A percentile compares a stretch with the other conserved stretches of the same genome.
Evolutionary conservation across 1,284 basidiomycete species (phyloP).

Genomic region (Boletus albobrunnescens): DNA sequence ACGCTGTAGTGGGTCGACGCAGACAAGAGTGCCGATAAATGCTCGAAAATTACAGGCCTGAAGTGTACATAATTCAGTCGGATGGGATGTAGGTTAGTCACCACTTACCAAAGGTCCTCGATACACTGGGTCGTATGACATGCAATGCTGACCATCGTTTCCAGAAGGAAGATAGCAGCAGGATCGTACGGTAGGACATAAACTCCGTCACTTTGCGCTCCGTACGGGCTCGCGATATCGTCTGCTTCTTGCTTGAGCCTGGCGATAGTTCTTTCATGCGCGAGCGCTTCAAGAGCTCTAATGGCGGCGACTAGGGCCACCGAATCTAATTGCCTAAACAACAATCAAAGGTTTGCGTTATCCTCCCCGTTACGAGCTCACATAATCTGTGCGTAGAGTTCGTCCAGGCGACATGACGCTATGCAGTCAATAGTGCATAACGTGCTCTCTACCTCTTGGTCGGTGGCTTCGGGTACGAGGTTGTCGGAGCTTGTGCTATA

Average conservation of each 20-base stretch:
- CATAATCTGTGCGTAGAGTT: conserved; percentile 91
- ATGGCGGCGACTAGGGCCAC: conserved; percentile 81
- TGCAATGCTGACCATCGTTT: conserved; percentile 88
- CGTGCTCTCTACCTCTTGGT: conserved; percentile 90
- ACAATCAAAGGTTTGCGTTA: conserved; percentile 12
- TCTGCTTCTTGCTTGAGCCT: conserved; percentile 66
- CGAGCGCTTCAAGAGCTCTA: conserved; percentile 83
- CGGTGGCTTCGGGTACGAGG: conserved; percentile 76
- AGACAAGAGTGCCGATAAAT: conserved; percentile 78
- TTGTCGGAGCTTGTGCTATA: conserved; percentile 73
- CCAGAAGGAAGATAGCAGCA: conserved; percentile 88
- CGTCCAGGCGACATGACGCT: conserved; percentile 88
- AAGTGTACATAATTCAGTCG: conserved; percentile 1
- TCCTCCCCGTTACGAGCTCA: conserved; percentile 39
- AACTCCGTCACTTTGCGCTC: conserved; percentile 39
- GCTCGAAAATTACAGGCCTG: conserved; percentile 91
- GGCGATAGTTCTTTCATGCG: conserved; percentile 80
- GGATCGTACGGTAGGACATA: conserved; percentile 85
- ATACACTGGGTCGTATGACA: conserved; percentile 74
- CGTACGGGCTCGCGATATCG: conserved; percentile 38
- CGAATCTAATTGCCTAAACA: conserved; percentile 63
- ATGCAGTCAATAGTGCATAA: conserved; percentile 95
- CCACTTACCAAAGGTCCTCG: conserved; percentile 77
- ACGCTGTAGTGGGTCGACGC: conserved; percentile 81
- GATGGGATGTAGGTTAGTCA: not conserved